Base-by-base conservation (phyloP, 2,329 filamentous ascomycete genomes). In the Colletotrichum tanaceti region DNA sequence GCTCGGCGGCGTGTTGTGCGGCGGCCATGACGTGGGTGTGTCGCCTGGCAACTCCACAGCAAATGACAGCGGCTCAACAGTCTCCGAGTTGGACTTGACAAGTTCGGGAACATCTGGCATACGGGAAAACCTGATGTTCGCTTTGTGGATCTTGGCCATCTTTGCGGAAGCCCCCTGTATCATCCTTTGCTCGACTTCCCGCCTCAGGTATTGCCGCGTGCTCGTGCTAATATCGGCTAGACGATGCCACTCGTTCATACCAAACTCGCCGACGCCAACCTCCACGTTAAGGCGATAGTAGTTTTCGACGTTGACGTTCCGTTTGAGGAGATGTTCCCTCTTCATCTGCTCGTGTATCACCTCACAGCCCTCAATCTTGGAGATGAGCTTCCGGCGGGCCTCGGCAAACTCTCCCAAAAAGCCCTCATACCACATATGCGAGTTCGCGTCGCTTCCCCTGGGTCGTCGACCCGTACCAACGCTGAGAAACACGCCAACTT, bases 231-330 rank as follows among this genome's bases (percentile, higher is more conserved):
- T 98, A 60, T 98, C 95, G 32, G 93, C 91, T n/a, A 98, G 83
- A 4, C 94, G 89, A 74, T 93, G 89, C 96, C 96, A 99, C 78
- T 98, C 96, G 77, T 98, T 99, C 94, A 99, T 98, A 59, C 93
- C 95, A 77, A 98, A 98, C 76, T 98, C 96, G 61, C 95, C 94
- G 3, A 98, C 94, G 1, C 95, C 96, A 18, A 97, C 90, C 76
- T 98, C 94, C 47, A 98, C 96, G 72, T 99, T 99, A n/a, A 98
- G 84, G 9, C 96, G 91, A 78, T 94, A 97, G 82, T 99, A 99
- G 77, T 97, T 93, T 67, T 98, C 94, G 59, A 89, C 87, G 74
- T 92, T 94, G 68, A 98, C 93, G 32, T 91, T 89, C 41, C 94
- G 89, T 77, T 90, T 92, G 7, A 87, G 81, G 24, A 98, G 84